Percentiles rank a stretch among this genome's conserved stretches.
phyloP scores from a whole-genome alignment of 2,329 filamentous ascomycete species.

The Trichoderma sp. region DNA sequence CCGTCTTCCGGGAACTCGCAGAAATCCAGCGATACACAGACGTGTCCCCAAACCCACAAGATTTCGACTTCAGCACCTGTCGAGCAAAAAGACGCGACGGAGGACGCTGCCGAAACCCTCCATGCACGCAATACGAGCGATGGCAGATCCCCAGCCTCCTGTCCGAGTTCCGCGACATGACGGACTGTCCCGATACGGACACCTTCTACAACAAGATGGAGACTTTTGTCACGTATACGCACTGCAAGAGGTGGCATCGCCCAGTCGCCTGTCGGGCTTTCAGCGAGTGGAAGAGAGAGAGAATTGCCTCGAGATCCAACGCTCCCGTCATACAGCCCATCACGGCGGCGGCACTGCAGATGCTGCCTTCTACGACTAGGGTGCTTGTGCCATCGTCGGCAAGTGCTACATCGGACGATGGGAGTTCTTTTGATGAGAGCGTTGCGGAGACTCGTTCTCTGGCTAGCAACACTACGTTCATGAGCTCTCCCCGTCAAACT shows the following conservation, averaged over 20 bases:
- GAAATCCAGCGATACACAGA: constrained; percentile 18
- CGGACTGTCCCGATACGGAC: constrained; percentile 11
- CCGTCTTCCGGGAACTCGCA: constrained; percentile 4
- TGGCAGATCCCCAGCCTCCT: neutral
- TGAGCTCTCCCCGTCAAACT: neutral
- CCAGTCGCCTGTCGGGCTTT: neutral
- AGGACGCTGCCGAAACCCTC: constrained; percentile 12
- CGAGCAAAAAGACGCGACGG: constrained; percentile 14
- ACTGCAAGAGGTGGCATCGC: constrained; percentile 18
- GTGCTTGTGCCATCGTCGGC: constrained; percentile 1
- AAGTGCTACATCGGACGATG: constrained; percentile 11
- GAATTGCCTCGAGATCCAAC: neutral
- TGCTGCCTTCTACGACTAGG: neutral
- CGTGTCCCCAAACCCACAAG: constrained; percentile 5
- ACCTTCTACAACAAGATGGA: constrained; percentile 11
- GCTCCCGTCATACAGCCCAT: constrained; percentile 1
- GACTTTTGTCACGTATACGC: constrained; percentile 13
- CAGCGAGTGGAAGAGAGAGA: constrained; percentile 7
- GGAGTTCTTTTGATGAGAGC: constrained; percentile 2
- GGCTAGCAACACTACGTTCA: constrained; percentile 8
- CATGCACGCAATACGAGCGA: constrained; percentile 3
- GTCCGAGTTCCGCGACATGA: constrained; percentile 2
- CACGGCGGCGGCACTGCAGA: constrained; percentile 5
- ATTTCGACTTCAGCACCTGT: constrained; percentile 10
- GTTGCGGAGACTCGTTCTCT: constrained; percentile 1